Conservation (phyloP, 179 eudicot genomes). For the Camellia oleifera region DNA sequence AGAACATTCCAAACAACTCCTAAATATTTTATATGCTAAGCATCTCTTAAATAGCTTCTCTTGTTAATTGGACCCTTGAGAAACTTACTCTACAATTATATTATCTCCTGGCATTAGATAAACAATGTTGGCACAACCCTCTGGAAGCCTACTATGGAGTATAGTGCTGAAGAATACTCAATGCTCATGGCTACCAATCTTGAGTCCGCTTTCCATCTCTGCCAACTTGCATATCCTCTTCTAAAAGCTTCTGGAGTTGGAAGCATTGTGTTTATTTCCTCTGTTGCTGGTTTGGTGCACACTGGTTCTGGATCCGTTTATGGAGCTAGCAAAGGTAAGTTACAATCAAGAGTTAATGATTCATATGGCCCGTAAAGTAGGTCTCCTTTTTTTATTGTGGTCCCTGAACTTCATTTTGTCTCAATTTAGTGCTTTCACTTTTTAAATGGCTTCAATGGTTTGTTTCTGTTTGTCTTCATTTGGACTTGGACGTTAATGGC, state of each 20-base stretch:
- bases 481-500: no score
- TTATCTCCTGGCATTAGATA: slow-evolving; percentile 33
- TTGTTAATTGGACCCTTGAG: background rate
- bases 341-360: background rate
- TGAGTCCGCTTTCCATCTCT: slow-evolving; percentile 73
- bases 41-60: background rate
- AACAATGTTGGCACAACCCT: slow-evolving; percentile 78
- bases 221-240: slow-evolving; percentile 76
- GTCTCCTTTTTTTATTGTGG: slow-evolving; percentile 22
- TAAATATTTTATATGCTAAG: background rate
- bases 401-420: no score
- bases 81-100: background rate
- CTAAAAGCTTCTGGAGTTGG: slow-evolving; percentile 69
- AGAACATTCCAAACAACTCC: no score
- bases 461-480: no score
- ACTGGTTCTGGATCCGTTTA: slow-evolving; percentile 56
- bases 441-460: no score
- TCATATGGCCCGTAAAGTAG: no score
- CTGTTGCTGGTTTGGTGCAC: slow-evolving; percentile 65
- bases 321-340: slow-evolving; percentile 67
- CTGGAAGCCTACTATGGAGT: slow-evolving; percentile 56
- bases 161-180: slow-evolving; percentile 54
- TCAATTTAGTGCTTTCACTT: no score
- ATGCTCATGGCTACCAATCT: slow-evolving; percentile 63
- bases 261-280: slow-evolving; percentile 72